phyloP scores from a whole-genome alignment of 768 basidiomycete genomes.

The Tulasnella sp. region DNA sequence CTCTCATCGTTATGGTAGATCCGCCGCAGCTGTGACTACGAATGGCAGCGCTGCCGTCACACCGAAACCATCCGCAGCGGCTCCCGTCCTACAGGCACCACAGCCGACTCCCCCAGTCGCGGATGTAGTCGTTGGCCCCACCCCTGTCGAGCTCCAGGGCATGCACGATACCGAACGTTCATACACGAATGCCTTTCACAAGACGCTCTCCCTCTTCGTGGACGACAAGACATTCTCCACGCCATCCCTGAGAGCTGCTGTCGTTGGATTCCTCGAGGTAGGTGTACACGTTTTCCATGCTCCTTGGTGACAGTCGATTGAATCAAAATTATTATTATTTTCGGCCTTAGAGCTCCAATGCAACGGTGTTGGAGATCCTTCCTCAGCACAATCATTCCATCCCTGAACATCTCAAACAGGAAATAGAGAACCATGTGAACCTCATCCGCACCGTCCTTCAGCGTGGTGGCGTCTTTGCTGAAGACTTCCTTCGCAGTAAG shows the following conservation, averaged over 20 bases:
- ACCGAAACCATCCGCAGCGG: neutral
- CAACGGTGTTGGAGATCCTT: constrained; percentile 11
- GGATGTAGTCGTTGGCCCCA: neutral
- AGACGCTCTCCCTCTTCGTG: constrained; percentile 12
- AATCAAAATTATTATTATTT: neutral
- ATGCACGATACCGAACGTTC: constrained; percentile 14
- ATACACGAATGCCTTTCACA: constrained; percentile 14
- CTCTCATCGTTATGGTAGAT: neutral
- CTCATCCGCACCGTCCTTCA: constrained; percentile 13
- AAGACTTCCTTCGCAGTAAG: constrained; percentile 15
- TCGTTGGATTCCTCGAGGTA: constrained; percentile 14
- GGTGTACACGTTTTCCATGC: no score
- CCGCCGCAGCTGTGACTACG: neutral
- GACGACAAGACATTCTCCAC: constrained; percentile 15
- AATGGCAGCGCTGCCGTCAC: neutral
- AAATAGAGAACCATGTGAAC: constrained; percentile 15
- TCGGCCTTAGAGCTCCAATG: constrained; percentile 14
- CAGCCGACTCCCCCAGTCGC: neutral
- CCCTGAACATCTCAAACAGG: constrained; percentile 7
- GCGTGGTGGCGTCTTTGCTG: constrained; percentile 15
- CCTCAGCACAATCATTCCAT: constrained; percentile 3
- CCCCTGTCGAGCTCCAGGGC: constrained; percentile 12
- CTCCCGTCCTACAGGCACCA: neutral
- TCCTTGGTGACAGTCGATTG: no score
- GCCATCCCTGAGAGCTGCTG: constrained; percentile 10